phyloP scores from a whole-genome alignment of 1,284 basidiomycete genomes.

The Phlebopus sp. region DNA sequence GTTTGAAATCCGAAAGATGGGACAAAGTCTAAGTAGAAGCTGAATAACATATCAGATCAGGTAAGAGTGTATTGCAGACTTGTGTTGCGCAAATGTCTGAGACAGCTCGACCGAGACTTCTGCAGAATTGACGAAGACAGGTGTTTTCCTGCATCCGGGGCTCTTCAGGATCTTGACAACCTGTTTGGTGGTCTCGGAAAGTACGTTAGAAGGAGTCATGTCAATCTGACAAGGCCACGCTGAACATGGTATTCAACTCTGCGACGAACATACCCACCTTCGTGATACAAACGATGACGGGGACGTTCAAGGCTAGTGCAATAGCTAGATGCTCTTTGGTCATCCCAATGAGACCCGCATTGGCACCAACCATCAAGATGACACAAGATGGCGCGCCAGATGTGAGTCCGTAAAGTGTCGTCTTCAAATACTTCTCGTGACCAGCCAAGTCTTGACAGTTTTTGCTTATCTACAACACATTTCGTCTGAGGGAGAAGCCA shows the following conservation, averaged over 20 bases:
- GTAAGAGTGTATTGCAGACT: conserved; percentile 15
- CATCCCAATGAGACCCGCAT: conserved; percentile 96
- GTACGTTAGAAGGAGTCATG: conserved; percentile 93
- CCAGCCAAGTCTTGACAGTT: conserved; percentile 73
- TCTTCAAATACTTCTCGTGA: conserved; percentile 88
- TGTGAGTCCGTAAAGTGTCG: conserved; percentile 92
- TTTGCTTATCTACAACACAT: background rate
- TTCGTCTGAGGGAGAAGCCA: background rate
- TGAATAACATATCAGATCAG: conserved; percentile 13
- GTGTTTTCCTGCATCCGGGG: conserved; percentile 85
- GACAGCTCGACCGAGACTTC: conserved; percentile 81
- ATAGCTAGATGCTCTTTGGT: conserved; percentile 97
- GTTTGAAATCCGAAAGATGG: conserved; percentile 93
- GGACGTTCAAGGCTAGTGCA: conserved; percentile 89
- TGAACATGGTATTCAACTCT: background rate
- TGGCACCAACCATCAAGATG: conserved; percentile 93
- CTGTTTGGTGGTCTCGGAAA: conserved; percentile 89
- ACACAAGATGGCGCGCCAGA: conserved; percentile 95
- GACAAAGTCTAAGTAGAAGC: conserved; percentile 64
- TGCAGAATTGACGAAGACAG: conserved; percentile 71
- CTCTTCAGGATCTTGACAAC: conserved; percentile 91
- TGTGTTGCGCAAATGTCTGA: conserved; percentile 51
- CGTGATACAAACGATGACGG: conserved; percentile 92
- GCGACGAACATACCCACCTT: conserved; percentile 55
- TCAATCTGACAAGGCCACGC: conserved; percentile 61